These are phyloP conservation scores for Lunasporangiospora selenospora DNA, from an alignment of 192 early-diverging fungal species.

Conservation along the genomic window DNA sequence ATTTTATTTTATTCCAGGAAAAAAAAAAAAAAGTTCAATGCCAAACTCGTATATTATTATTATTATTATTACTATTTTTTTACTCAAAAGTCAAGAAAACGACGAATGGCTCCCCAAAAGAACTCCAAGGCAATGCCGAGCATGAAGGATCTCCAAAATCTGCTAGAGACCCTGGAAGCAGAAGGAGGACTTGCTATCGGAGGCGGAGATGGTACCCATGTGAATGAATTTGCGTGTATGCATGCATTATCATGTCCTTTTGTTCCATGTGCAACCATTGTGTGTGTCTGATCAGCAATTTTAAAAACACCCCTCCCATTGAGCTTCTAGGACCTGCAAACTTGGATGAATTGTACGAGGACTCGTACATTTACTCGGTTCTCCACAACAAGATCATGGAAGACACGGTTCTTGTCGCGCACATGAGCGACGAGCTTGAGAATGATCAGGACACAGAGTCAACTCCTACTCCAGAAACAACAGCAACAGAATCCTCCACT, in stretches of 20 bases:
- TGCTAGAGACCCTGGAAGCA: constrained; percentile 26
- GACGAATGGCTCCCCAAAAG: constrained; percentile 34
- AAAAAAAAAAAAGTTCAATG: too few relatives aligned
- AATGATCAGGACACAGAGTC: background rate
- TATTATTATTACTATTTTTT: too few relatives aligned
- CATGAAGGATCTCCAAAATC: constrained; percentile 42
- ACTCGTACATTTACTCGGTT: constrained; percentile 34
- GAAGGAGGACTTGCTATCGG: constrained; percentile 33
- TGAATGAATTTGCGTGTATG: too few relatives aligned
- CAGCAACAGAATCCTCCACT: background rate
- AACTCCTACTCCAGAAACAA: background rate
- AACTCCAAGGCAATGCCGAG: constrained; percentile 24
- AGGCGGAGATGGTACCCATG: constrained; percentile 21
- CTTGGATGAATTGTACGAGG: constrained; percentile 39
- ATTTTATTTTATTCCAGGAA: too few relatives aligned
- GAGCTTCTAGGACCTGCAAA: constrained; percentile 33
- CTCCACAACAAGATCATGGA: constrained; percentile 24
- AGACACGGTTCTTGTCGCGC: constrained; percentile 3
- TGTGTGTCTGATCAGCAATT: too few relatives aligned
- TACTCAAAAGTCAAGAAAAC: too few relatives aligned
- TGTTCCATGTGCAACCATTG: too few relatives aligned
- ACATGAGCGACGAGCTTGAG: background rate
- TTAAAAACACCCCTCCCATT: too few relatives aligned
- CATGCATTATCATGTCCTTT: too few relatives aligned
- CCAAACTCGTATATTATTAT: too few relatives aligned